Evolutionary conservation across 768 basidiomycete genomes (phyloP), one percentile per base, ranked within the genome.

Genomic region (Phanerochaete carnosa): DNA sequence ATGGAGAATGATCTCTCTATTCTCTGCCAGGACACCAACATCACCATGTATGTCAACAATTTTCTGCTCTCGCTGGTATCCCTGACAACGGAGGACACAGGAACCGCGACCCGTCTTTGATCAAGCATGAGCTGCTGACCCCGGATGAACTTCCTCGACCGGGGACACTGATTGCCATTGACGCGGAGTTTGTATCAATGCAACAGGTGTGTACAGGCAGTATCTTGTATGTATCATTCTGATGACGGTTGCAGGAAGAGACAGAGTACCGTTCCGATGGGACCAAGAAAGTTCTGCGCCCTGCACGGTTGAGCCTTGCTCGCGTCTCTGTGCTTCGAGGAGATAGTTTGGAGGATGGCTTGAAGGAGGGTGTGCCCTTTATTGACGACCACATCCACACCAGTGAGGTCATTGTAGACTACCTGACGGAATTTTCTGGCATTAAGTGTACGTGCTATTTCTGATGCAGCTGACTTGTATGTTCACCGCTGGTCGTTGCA

Each of bases 351-450:
- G n/a, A n/a, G n/a, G n/a, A n/a, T 43, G 95, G 94, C 0, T 80
- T 80, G 0, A 86, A 86, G 62, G 85, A 90, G 68, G 92, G 92
- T 3, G 70, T 89, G 13, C 96, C 97, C 1, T 97, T 98, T 74
- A 97, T 99, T 65, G 97, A 98, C 66, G 97, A 99, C 68, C 92
- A 99, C 68, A 98, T 98, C 37, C 93, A 97, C 67, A 97, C 95
- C 1, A 96, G 93, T 65, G 96, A 98, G 69, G 82, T 85, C 6
- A 94, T 99, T 52, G 94, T 97, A 28, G 95, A 99, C 74, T 98
- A 98, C 71, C 74, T 99, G 66, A 99, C 97, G 0, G 95, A 98
- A 72, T 98, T 88, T 69, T 98, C 96, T 11, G 97, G 97, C 1
- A 96, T 98, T 53, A 87, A 88, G 77, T 91, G 96, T 95, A 68